phyloP scores from a whole-genome alignment of 139 green algal species.

The Picochlorum sp. region DNA sequence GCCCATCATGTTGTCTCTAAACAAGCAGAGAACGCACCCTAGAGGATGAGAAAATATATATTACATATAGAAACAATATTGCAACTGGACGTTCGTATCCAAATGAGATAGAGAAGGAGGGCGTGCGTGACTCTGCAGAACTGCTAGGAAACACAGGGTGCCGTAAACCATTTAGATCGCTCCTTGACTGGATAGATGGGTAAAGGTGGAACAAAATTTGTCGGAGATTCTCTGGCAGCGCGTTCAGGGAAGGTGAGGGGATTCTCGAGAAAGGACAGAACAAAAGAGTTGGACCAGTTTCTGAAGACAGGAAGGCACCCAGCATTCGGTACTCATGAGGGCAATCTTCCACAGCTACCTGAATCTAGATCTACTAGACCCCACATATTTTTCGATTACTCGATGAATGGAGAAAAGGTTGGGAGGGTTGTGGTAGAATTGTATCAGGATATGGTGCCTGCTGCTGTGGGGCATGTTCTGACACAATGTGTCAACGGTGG shows the following conservation, averaged over 20 bases:
- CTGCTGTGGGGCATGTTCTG: slow-evolving; percentile 41
- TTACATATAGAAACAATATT: slow-evolving; percentile 7
- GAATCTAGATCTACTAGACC: slow-evolving; percentile 33
- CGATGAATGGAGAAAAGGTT: slow-evolving; percentile 18
- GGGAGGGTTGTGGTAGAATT: slow-evolving; percentile 62
- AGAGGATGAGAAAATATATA: slow-evolving; percentile 5
- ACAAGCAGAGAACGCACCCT: background rate
- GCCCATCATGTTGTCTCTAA: too few species aligned
- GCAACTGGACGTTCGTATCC: background rate
- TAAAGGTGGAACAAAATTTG: slow-evolving; percentile 26
- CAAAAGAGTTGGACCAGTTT: slow-evolving; percentile 30
- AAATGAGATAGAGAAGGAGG: background rate
- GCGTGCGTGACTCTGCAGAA: background rate
- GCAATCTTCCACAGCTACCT: slow-evolving; percentile 34
- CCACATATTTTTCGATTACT: slow-evolving; percentile 55
- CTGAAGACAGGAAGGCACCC: slow-evolving; percentile 30
- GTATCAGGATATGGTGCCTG: slow-evolving; percentile 53
- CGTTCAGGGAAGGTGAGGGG: slow-evolving; percentile 5
- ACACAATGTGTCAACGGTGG: slow-evolving; percentile 50
- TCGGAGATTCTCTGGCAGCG: slow-evolving; percentile 20
- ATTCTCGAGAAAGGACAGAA: slow-evolving; percentile 11
- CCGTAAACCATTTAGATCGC: background rate
- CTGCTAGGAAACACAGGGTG: background rate
- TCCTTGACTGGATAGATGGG: slow-evolving; percentile 8
- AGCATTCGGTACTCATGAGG: slow-evolving; percentile 19